Conservation (phyloP, 352 stramenopile species). For the Plasmopara viticola region DNA sequence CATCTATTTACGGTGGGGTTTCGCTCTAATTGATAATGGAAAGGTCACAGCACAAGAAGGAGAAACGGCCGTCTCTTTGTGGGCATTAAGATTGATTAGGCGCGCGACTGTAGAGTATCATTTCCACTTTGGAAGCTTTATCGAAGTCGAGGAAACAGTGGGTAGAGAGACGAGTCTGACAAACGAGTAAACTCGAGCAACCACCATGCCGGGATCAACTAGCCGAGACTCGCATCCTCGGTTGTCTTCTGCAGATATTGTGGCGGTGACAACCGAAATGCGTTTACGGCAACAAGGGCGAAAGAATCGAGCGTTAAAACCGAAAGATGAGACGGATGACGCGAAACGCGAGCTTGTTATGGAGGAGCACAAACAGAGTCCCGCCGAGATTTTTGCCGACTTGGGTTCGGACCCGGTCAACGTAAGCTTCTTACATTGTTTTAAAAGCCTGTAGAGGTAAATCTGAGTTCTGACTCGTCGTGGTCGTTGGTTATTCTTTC, state of each 20-base stretch:
- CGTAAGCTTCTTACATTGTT: constrained; percentile 21
- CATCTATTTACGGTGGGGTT: not conserved
- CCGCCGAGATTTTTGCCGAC: constrained; percentile 59
- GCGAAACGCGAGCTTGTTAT: constrained; percentile 78
- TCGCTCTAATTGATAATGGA: too few species aligned
- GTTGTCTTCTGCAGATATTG: constrained; percentile 78
- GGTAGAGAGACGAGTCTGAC: not conserved
- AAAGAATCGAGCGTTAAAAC: constrained; percentile 48
- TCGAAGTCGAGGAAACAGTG: not conserved
- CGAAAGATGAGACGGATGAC: constrained; percentile 51
- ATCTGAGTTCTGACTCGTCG: not conserved
- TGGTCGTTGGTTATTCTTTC: not conserved
- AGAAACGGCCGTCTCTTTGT: constrained; percentile 25
- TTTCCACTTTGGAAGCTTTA: constrained; percentile 22
- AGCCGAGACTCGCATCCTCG: constrained; percentile 34
- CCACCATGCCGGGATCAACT: constrained; percentile 20
- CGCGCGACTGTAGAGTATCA: constrained; percentile 12
- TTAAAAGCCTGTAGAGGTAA: too few species aligned
- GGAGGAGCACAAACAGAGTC: constrained; percentile 71
- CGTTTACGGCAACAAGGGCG: constrained; percentile 52
- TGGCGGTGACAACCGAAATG: constrained; percentile 76
- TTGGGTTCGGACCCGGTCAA: constrained; percentile 45
- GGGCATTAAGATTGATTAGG: not conserved
- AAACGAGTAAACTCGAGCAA: not conserved
- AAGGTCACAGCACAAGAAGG: too few species aligned